Evolutionary conservation across 139 green algal species (phyloP).

Genomic region (Raphidocelis subcapitata): DNA sequence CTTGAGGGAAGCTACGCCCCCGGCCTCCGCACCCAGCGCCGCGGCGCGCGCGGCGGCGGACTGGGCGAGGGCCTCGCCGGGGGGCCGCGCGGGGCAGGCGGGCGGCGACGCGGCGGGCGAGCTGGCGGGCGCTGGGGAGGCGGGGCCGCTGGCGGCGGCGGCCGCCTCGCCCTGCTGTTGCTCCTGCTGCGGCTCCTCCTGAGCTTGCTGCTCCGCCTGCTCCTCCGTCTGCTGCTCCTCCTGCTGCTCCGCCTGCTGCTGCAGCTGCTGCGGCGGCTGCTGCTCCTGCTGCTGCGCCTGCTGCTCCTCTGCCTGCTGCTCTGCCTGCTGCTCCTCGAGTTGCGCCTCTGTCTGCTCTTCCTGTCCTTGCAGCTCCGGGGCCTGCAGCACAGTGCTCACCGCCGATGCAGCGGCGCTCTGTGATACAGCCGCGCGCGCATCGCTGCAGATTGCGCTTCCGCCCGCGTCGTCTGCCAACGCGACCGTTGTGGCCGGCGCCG

Average conservation of each 20-base stretch:
- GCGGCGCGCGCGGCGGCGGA: background rate
- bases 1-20: no score
- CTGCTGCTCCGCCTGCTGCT: background rate
- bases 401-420: background rate
- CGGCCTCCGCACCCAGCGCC: background rate
- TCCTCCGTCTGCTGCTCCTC: background rate
- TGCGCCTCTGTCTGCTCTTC: background rate
- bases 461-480: background rate
- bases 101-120: background rate
- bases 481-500: background rate
- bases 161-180: background rate
- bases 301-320: background rate
- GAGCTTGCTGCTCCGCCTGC: background rate
- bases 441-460: background rate
- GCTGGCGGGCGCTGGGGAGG: background rate
- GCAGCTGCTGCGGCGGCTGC: background rate
- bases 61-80: background rate
- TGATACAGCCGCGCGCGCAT: background rate
- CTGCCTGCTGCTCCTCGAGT: background rate
- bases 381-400: background rate
- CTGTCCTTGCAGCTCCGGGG: background rate
- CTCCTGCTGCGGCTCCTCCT: conserved; percentile 20
- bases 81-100: no score
- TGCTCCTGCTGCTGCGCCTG: background rate
- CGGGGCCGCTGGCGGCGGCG: background rate